These are phyloP conservation scores for Rhodotorula sp. DNA, from an alignment of 1,284 basidiomycete species.

Conservation along the genomic window DNA sequence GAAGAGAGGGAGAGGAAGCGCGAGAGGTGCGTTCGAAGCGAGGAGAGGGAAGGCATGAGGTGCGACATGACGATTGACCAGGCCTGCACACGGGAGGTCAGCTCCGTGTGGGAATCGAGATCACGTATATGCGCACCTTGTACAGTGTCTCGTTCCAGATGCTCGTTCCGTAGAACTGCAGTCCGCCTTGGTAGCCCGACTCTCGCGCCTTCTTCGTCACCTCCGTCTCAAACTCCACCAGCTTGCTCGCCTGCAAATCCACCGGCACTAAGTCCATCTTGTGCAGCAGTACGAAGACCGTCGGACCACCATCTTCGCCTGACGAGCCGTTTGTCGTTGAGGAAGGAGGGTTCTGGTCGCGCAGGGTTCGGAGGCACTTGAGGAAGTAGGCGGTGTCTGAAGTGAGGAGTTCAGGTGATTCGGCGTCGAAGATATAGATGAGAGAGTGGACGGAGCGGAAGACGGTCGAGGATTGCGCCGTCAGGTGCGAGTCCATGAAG, in stretches of 20 bases:
- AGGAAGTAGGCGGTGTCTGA: constrained; percentile 79
- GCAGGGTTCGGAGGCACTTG: constrained; percentile 76
- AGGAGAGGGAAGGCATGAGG: constrained; percentile 88
- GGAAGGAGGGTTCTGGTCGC: constrained; percentile 51
- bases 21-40: constrained; percentile 79
- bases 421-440: constrained; percentile 96
- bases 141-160: constrained; percentile 98
- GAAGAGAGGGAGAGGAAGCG: constrained; percentile 80
- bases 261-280: constrained; percentile 76
- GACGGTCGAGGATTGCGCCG: constrained; percentile 82
- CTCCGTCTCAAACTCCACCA: constrained; percentile 45
- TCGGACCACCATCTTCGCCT: constrained; percentile 24
- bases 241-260: constrained; percentile 57
- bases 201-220: constrained; percentile 36
- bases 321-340: neutral
- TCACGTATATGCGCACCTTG: constrained; percentile 60
- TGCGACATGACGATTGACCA: constrained; percentile 98
- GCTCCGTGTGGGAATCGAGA: neutral
- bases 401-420: constrained; percentile 43
- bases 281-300: constrained; percentile 78
- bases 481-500: constrained; percentile 95
- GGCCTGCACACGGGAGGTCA: constrained; percentile 59
- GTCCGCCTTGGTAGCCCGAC: constrained; percentile 41
- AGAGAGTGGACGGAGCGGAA: constrained; percentile 94
- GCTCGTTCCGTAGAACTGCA: constrained; percentile 74